Evolutionary conservation across 1,284 basidiomycete species (phyloP), one percentile per base, ranked within the genome.

Genomic region (Malassezia slooffiae): DNA sequence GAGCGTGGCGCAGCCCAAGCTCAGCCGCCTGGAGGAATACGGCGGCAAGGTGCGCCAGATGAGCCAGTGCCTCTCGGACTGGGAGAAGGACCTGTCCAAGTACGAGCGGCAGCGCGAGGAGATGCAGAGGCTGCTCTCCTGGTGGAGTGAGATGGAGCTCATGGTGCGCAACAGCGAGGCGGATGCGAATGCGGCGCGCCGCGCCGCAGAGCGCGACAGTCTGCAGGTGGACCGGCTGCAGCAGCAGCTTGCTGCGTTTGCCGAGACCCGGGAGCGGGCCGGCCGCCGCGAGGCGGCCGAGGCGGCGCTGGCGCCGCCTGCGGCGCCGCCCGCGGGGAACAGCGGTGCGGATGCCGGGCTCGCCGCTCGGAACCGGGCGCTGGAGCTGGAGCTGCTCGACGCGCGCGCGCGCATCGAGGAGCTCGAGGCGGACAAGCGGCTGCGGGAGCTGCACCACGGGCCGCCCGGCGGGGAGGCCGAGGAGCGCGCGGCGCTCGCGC

Each of bases 101-200:
- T 60, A 55, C 49, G 57, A 66, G 32, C 41, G 31, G 37, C 64
- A 67, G 55, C 37, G 57, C 30, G 21, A 26, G 15, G 55, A 66
- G 52, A 63, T 67, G 60, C 52, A 59, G 38, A 48, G 46, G 42
- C 38, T 67, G 33, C 37, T 60, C 13, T 43, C 39, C 17, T 53
- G 43, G 34, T 64, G 59, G 57, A 47, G 54, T 24, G 55, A 57
- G 41, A 60, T 66, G 58, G 52, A 47, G 29, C 54, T 57, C 37
- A 8, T 57, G n/a, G 48, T 64, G 17, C 47, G 51, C n/a, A 47
- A 53, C 29, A 57, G 53, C 15, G 63, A 64, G 43, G 36, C 29
- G 20, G 12, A 12, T 12, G 24, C 24, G 12, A 7, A 12, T 12
- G 12, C 7, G 24, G 24, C 24, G 24, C 24, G 24, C 24, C 8